Conservation (phyloP, 2,329 filamentous ascomycete genomes). For the Magnaporthiopsis rhizophila region DNA sequence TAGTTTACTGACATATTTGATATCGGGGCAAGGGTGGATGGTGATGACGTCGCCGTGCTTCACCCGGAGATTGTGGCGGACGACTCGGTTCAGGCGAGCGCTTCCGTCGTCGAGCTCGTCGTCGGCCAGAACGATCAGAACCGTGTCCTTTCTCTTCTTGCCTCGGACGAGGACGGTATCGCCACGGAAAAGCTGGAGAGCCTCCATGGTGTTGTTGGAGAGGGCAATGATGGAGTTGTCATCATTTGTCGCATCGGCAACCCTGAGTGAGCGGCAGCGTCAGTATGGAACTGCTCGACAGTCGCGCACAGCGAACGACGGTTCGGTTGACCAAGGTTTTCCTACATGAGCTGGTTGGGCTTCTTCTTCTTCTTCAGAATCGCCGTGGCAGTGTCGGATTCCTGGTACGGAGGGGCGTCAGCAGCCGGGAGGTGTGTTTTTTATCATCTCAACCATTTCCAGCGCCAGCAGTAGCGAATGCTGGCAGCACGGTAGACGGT, state of each 20-base stretch:
- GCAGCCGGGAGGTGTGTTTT: constrained; percentile 3
- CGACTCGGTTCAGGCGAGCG: constrained; percentile 95
- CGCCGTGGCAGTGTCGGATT: constrained; percentile 87
- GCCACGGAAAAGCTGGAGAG: constrained; percentile 94
- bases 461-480: neutral
- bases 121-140: constrained; percentile 93
- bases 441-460: neutral
- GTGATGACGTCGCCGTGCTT: constrained; percentile 98
- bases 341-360: constrained; percentile 94
- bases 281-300: neutral
- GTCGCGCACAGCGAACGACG: neutral
- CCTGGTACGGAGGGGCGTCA: constrained; percentile 41
- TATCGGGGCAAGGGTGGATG: constrained; percentile 94
- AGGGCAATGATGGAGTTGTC: constrained; percentile 99
- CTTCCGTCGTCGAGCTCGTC: constrained; percentile 97
- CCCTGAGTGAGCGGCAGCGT: constrained; percentile 42
- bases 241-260: constrained; percentile 97
- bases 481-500: constrained; percentile 14
- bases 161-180: constrained; percentile 97
- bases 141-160: constrained; percentile 99
- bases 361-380: constrained; percentile 99
- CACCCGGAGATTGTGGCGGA: constrained; percentile 94
- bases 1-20: constrained; percentile 83
- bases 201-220: constrained; percentile 98
- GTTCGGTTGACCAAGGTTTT: neutral